Evolutionary conservation across 2,329 filamentous ascomycete genomes (phyloP), one percentile per base, ranked within the genome.

Genomic region (Fusarium protoensiforme): DNA sequence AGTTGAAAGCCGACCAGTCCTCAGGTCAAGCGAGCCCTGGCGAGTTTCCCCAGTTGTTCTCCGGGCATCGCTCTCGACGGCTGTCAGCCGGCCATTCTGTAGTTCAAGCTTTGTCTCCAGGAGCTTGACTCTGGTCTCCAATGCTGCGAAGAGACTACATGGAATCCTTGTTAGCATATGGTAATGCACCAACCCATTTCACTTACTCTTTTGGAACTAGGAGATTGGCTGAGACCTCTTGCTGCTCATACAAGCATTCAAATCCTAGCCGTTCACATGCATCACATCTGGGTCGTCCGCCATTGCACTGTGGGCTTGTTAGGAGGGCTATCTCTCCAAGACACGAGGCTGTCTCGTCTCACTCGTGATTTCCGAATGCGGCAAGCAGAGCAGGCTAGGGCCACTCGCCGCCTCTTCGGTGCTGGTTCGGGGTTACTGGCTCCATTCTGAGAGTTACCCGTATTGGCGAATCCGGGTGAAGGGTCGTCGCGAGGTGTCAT

Each of bases 181-280:
- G 18, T 3, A 29, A 53, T 14, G 13, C 2, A 33, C 18, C n/a
- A 14, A 31, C 27, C 7, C 5, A 14, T 20, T 8, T 4, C 18
- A 53, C 48, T 31, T 20, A 53, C 48, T 53, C 48, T 53, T 31
- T 53, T 20, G 48, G 48, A 53, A 53, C 48, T 20, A 53, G 22
- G 22, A 53, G 41, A 46, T 53, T 53, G 62, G 14, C 68, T 7
- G 64, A 65, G 41, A 20, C 41, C 24, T 69, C 67, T 7, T 56
- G 63, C 7, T 64, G 51, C 48, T 72, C 67, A 43, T 72, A 70
- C 10, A 64, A 57, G 31, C 67, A 72, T 22, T 72, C 67, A 9
- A 69, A 72, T 9, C 61, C 69, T n/a, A 72, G 24, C 16, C 64
- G 35, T 3, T 48, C 43, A 41, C 67, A 72, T n/a, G 59, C 51